These are phyloP conservation scores for Neurospora sp. DNA, from an alignment of 2,329 filamentous ascomycete species.

Conservation along the genomic window DNA sequence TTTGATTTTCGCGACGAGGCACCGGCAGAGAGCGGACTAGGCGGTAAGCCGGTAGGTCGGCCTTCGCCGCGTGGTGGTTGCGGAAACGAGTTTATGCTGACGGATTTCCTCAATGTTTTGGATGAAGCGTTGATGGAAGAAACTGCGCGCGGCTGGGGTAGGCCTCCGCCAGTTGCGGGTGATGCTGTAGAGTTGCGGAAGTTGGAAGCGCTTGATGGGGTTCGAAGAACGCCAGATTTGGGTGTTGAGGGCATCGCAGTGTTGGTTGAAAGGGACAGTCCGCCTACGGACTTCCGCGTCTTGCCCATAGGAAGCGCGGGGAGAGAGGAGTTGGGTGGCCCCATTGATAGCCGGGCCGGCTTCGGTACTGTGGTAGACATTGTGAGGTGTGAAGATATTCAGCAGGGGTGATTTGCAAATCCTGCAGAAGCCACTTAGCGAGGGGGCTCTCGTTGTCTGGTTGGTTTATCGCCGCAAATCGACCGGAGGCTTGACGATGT, in stretches of 20 bases:
- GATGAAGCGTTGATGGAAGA: constrained; percentile 48
- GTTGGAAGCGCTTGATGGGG: constrained; percentile 42
- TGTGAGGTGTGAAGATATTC: constrained; percentile 13
- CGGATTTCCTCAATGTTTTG: constrained; percentile 71
- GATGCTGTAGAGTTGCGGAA: constrained; percentile 40
- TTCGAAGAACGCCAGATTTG: constrained; percentile 44
- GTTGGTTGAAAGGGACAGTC: constrained; percentile 32
- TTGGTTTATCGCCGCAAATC: constrained; percentile 6
- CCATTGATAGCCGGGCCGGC: constrained; percentile 56
- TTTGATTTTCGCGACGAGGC: constrained; percentile 44
- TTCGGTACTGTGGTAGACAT: constrained; percentile 58
- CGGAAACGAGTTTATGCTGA: constrained; percentile 91
- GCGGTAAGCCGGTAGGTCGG: constrained; percentile 51
- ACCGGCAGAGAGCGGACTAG: constrained; percentile 48
- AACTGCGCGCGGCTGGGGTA: constrained; percentile 46
- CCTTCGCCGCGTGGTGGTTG: constrained; percentile 67
- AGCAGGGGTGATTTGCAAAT: constrained; percentile 11
- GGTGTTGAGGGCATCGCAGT: constrained; percentile 36
- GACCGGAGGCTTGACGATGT: constrained; percentile 5
- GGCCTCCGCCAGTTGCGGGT: constrained; percentile 33
- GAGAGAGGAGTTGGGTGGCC: constrained; percentile 61
- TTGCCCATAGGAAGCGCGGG: constrained; percentile 67
- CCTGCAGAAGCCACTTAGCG: constrained; percentile 1
- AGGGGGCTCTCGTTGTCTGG: neutral
- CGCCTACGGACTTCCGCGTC: constrained; percentile 56